Evolutionary conservation across 352 stramenopile species (phyloP).

Genomic region (Phytopythium mirpurense): DNA sequence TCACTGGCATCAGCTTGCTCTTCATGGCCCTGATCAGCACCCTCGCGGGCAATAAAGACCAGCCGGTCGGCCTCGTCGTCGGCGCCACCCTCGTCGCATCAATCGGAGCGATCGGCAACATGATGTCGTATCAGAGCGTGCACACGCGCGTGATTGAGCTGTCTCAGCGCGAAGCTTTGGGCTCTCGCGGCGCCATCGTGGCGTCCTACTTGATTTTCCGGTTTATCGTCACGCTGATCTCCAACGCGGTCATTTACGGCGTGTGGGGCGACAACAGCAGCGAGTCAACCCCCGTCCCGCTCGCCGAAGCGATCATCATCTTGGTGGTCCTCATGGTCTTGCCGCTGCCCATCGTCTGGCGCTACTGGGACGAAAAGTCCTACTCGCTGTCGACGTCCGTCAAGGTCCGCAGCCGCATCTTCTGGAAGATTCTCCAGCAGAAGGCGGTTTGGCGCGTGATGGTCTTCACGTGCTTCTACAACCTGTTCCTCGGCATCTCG

Average conservation of each 20-base stretch:
- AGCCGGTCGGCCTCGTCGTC: constrained; percentile 9
- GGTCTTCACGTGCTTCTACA: constrained; percentile 36
- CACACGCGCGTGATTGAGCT: constrained; percentile 42
- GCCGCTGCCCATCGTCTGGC: constrained; percentile 27
- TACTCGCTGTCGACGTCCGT: constrained; percentile 37
- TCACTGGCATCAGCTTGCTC: constrained; percentile 22
- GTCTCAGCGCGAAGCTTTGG: constrained; percentile 33
- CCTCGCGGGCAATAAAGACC: constrained; percentile 12
- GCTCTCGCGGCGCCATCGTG: constrained; percentile 25
- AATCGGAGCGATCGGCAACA: constrained; percentile 22
- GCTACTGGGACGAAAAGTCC: constrained; percentile 36
- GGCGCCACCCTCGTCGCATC: constrained; percentile 18
- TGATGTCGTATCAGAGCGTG: constrained; percentile 25
- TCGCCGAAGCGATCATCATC: constrained; percentile 18
- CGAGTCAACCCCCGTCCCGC: constrained; percentile 2
- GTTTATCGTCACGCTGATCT: constrained; percentile 16
- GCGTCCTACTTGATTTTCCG: constrained; percentile 37
- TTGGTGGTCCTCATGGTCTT: constrained; percentile 24
- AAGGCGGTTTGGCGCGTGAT: constrained; percentile 45
- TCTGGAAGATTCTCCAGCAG: constrained; percentile 53
- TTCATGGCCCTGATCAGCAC: constrained; percentile 25
- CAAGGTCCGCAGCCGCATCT: constrained; percentile 29
- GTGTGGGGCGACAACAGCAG: constrained; percentile 12
- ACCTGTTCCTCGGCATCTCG: constrained; percentile 29
- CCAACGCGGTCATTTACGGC: constrained; percentile 14